Evolutionary conservation across 805 yeast species (phyloP), one percentile per base, ranked within the genome.

Genomic region (Pichia manshurica): DNA sequence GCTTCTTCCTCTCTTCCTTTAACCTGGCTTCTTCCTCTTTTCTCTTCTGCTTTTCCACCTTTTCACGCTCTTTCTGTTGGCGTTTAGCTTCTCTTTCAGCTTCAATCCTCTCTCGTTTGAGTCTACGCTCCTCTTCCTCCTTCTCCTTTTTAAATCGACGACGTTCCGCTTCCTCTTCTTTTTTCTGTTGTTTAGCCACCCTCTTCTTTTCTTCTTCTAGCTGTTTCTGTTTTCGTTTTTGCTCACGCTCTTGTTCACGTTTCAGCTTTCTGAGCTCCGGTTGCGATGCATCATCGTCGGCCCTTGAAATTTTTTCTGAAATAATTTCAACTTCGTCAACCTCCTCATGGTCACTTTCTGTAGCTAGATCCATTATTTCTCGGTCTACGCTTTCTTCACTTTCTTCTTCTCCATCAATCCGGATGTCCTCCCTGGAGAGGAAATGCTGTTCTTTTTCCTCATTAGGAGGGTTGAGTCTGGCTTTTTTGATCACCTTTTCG

Each of bases 1-100:
- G 63, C 42, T 53, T 43, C 56, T 61, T 53, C 53, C 57, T 44
- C 60, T 63, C 53, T 35, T 59, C 61, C 45, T 65, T 65, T 48
- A 68, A 16, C 55, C 55, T 53, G 55, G 54, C 9, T 59, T 50
- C 46, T 48, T 49, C 40, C 53, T 50, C 45, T 56, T 62, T 41
- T 10, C 19, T 41, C 2, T 50, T 52, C 37, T 61, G 64, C 28
- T 55, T 57, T 42, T 61, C 61, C n/a, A 44, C 46, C 29, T 59
- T 70, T 44, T 35, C 57, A 53, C 19, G 75, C 44, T 55, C 60
- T 13, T 52, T 50, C 40, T 42, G 47, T 22, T 46, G 53, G 22
- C 47, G 58, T 46, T 56, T 53, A 6, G 39, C 39, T 31, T 48
- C 25, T 32, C 49, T 45, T 46, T 53, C 52, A 34, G 47, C 47